Percentiles rank a stretch among this genome's conserved stretches.
Evolutionary conservation across 2,329 filamentous ascomycete genomes (phyloP).

Genomic region (Aspergillus sp.): DNA sequence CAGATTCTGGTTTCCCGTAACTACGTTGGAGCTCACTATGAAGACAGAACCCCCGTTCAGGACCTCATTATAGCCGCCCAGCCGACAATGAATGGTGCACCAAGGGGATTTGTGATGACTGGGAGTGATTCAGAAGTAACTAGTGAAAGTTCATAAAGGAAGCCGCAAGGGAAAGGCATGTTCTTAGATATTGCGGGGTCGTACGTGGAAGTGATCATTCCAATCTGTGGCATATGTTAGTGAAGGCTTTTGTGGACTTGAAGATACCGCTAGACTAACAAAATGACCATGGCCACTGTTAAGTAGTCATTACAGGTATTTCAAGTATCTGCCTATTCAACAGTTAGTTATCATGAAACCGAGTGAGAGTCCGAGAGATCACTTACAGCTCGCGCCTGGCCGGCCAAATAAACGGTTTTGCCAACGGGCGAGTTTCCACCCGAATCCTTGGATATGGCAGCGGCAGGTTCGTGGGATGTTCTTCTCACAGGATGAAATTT

Average conservation of each 20-base stretch:
- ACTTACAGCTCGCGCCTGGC: conserved; percentile 7
- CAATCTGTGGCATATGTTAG: conserved; percentile 4
- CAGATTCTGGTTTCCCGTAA: neutral
- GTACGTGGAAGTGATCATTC: conserved; percentile 6
- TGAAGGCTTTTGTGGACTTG: neutral
- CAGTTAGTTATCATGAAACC: too few species aligned
- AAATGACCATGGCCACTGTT: neutral
- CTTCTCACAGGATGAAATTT: conserved; percentile 4
- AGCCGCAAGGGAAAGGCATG: conserved; percentile 7
- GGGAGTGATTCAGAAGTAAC: conserved; percentile 6
- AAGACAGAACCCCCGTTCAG: conserved; percentile 7
- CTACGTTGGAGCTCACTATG: conserved; percentile 4
- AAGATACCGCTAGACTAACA: too few species aligned
- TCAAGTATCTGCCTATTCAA: neutral
- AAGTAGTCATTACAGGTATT: neutral
- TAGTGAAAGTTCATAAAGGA: conserved; percentile 7
- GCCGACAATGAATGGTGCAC: conserved; percentile 6
- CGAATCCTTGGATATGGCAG: neutral
- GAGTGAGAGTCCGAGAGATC: too few species aligned
- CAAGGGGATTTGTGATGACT: conserved; percentile 3
- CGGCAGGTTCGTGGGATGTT: neutral
- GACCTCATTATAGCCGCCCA: conserved; percentile 9
- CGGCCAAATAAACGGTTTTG: conserved; percentile 7
- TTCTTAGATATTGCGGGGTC: conserved; percentile 5
- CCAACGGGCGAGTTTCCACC: conserved; percentile 8